Evolutionary conservation across 345 rosid species (phyloP).

Genomic region (Brassica incana): DNA sequence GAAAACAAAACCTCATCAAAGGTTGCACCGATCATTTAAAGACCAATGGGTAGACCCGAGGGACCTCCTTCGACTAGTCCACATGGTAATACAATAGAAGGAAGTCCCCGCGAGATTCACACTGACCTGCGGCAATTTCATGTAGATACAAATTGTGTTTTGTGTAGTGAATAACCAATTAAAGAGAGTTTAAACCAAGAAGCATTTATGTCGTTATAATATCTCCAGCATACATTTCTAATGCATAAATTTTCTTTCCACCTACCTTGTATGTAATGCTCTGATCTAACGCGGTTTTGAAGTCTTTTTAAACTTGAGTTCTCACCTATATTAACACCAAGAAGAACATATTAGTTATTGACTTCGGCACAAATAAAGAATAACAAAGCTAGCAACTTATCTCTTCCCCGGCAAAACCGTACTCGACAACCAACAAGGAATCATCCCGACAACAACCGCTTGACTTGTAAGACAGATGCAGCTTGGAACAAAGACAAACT

Average conservation of each 20-base stretch:
- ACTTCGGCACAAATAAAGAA: too few species aligned
- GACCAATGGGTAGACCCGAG: constrained; percentile 80
- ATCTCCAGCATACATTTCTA: constrained; percentile 91
- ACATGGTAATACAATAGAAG: constrained; percentile 88
- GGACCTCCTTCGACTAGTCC: constrained; percentile 79
- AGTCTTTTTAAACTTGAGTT: constrained; percentile 65
- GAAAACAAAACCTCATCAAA: constrained; percentile 26
- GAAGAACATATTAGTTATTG: background rate
- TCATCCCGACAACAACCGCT: too few species aligned
- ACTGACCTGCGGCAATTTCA: constrained; percentile 60
- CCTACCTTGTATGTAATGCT: constrained; percentile 81
- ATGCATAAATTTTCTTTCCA: constrained; percentile 85
- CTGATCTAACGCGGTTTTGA: constrained; percentile 62
- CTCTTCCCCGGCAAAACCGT: too few species aligned
- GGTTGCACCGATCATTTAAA: constrained; percentile 86
- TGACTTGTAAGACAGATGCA: too few species aligned
- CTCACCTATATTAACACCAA: constrained; percentile 54
- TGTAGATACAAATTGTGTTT: background rate
- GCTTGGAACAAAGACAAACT: too few species aligned
- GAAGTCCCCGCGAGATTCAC: constrained; percentile 80
- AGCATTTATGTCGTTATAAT: constrained; percentile 67
- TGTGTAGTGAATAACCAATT: background rate
- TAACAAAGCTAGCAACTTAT: too few species aligned
- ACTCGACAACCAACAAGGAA: too few species aligned
- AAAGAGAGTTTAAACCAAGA: background rate